Evolutionary conservation across 2,329 filamentous ascomycete genomes (phyloP), one percentile per base, ranked within the genome.

Genomic region (Hypoxylon sp.): DNA sequence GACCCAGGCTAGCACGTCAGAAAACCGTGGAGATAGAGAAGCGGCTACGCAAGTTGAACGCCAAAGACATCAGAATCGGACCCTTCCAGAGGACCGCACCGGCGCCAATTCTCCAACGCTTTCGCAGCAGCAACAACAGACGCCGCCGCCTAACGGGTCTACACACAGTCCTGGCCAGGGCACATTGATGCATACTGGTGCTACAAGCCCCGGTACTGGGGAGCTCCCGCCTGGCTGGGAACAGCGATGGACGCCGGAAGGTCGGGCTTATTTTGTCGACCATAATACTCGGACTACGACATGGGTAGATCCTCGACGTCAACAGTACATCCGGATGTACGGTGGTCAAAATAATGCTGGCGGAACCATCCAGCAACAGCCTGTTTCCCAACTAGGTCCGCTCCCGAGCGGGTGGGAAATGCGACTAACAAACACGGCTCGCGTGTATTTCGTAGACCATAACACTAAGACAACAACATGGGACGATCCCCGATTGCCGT

Each of bases 391-490:
- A 77, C 86, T 99, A 47, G 95, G 95, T 3, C 95, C 95, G 24
- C 80, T 99, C 49, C 95, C 95, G 2, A 98, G 95, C 74, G 95
- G 95, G 2, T 99, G 95, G 95, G 95, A 99, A 84, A 99, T 99
- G 95, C 92, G 95, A 64, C 88, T 99, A 53, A 99, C 95, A 55
- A 98, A 99, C 79, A 99, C 95, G 13, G 95, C 95, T 26, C 87
- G 95, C 62, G 95, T 99, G 15, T 99, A 99, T 80, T 99, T 99
- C 78, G 95, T 99, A 46, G 95, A 99, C 74, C 95, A 99, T 81
- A 99, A 99, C 81, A 99, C 95, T 46, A 99, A 99, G 84, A 99
- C 95, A 0, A 99, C 95, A 3, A 99, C 95, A 0, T 99, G 95
- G 95, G 95, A 99, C 75, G 95, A 99, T 74, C 95, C 95, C 34